Percentiles rank a stretch among this genome's conserved stretches.
Conservation (phyloP, 306 rosid genomes). For the Gillenia trifoliata region DNA sequence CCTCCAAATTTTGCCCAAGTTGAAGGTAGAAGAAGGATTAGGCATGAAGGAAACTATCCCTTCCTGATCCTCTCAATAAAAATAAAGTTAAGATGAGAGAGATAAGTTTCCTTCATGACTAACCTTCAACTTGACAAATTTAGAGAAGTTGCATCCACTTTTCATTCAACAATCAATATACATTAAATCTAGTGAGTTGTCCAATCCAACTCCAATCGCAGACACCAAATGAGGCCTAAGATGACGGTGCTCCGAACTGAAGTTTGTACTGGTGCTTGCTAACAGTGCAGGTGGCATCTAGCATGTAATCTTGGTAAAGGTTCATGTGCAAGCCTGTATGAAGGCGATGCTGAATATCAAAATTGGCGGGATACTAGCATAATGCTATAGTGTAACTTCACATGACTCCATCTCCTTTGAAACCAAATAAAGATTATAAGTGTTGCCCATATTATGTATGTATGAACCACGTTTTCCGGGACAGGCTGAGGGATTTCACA, state of each 20-base stretch:
- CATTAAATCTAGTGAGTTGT: too few species aligned
- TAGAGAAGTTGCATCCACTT: too few species aligned
- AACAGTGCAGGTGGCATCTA: neutral
- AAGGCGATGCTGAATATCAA: constrained; percentile 10
- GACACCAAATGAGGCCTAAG: too few species aligned
- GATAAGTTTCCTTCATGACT: too few species aligned
- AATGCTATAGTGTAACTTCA: constrained; percentile 1
- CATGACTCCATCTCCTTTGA: neutral
- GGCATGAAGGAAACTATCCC: too few species aligned
- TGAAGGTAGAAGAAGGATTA: too few species aligned
- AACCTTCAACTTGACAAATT: too few species aligned
- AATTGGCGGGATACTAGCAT: constrained; percentile 2
- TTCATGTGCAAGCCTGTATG: constrained; percentile 6
- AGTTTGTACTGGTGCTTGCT: neutral
- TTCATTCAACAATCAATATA: too few species aligned
- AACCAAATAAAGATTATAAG: neutral
- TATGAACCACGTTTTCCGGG: neutral
- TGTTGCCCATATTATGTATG: neutral
- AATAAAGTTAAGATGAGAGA: too few species aligned
- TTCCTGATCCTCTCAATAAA: too few species aligned
- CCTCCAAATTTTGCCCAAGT: too few species aligned
- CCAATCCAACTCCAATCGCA: too few species aligned
- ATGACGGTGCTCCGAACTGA: neutral
- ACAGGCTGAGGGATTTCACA: constrained; percentile 17
- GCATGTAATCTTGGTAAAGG: constrained; percentile 5